A percentile compares a stretch with the other conserved stretches of the same genome.
phyloP scores from a whole-genome alignment of 805 yeast genomes.

The Phaffomyces opuntiae region DNA sequence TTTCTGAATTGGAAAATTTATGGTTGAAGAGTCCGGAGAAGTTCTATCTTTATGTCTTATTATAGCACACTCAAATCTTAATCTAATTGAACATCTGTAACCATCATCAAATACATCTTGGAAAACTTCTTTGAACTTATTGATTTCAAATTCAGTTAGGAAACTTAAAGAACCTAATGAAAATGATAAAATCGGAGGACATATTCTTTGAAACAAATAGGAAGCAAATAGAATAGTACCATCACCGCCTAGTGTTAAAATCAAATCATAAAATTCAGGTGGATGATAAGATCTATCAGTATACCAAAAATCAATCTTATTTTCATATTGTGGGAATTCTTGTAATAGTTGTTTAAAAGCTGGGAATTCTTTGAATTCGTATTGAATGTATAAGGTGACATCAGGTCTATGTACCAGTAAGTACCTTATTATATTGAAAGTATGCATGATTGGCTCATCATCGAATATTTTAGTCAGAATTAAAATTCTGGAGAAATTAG shows the following conservation, averaged over 20 bases:
- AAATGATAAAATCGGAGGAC: slow-evolving; percentile 62
- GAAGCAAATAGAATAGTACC: slow-evolving; percentile 66
- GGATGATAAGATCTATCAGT: slow-evolving; percentile 19
- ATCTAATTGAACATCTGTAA: slow-evolving; percentile 39
- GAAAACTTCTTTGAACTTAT: slow-evolving; percentile 29
- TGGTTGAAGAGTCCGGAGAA: slow-evolving; percentile 8
- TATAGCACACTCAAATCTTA: slow-evolving; percentile 45
- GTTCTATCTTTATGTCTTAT: slow-evolving; percentile 25
- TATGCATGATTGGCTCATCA: slow-evolving; percentile 24
- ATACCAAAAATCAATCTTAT: slow-evolving; percentile 20
- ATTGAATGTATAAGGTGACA: slow-evolving; percentile 17
- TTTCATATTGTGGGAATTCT: slow-evolving; percentile 2
- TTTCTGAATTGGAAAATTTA: slow-evolving; percentile 7
- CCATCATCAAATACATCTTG: slow-evolving; percentile 34
- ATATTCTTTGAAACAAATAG: slow-evolving; percentile 47
- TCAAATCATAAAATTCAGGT: slow-evolving; percentile 42
- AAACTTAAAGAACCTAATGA: slow-evolving; percentile 64
- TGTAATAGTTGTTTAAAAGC: slow-evolving; percentile 5
- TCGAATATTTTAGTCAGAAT: slow-evolving; percentile 27
- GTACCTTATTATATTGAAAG: slow-evolving; percentile 17
- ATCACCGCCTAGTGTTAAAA: slow-evolving; percentile 65
- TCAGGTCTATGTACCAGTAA: slow-evolving; percentile 14
- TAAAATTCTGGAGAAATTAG: slow-evolving; percentile 21
- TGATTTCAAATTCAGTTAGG: slow-evolving; percentile 45
- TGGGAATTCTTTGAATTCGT: slow-evolving; percentile 9